Base-by-base conservation (phyloP, 805 yeast genomes). In the Cyberlindnera nakhonratchasimensis region DNA sequence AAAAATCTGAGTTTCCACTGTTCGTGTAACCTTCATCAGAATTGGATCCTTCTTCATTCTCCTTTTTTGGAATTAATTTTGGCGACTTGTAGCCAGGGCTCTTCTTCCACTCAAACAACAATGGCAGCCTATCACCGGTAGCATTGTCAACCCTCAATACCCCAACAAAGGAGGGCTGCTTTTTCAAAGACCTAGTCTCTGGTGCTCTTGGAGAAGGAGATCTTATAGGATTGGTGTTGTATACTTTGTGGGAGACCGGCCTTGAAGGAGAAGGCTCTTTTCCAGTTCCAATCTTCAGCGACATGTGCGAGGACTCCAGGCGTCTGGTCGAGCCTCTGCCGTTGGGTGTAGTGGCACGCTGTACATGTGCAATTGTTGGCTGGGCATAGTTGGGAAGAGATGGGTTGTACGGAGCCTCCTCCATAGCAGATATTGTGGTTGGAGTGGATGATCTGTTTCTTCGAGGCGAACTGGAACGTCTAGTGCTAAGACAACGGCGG, bases 71-170 rank as follows among this genome's bases (percentile, higher is more conserved):
- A 28, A 50, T 35, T 36, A 50, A 43, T 42, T 39, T 39, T 17
- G 53, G 53, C 7, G 53, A 43, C 20, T 39, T 39, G 32, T 47
- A 47, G 6, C 38, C 39, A 3, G 48, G 42, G 12, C 48, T 50
- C 41, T 37, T 42, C 21, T 35, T 34, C 39, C 42, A 32, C 14
- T 19, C 36, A 34, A 32, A 33, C 18, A 26, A 11, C 37, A 25
- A 25, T 12, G 28, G 16, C 26, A 24, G 20, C 29, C n/a, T 16
- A 12, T 17, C 26, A 12, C 21, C 36, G 17, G 30, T 21, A 8
- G 32, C 26, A 19, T 13, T 32, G 24, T 35, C 20, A 3, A 24
- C 13, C 24, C 43, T 41, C 34, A 42, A 42, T 26, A 47, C 14
- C 13, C 29, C 21, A 14, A 42, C 40, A 29, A 48, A 45, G 5